Conservation (phyloP, 345 rosid species). For the Pugionium cornutum region DNA sequence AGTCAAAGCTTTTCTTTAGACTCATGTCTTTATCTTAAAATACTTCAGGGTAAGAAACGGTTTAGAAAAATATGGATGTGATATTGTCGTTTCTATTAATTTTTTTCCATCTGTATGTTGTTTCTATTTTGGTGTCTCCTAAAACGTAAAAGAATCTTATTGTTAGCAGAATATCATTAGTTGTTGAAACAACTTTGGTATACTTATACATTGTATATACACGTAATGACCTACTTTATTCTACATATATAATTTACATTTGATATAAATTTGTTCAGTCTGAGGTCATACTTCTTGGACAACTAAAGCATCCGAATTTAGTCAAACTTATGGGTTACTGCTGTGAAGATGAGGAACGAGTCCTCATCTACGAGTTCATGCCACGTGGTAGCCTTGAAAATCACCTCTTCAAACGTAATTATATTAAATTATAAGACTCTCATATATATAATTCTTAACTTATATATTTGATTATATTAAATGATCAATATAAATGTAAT, state of each 20-base stretch:
- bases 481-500: too few relatives aligned
- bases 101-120: too few relatives aligned
- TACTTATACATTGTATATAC: too few relatives aligned
- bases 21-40: conserved; percentile 15
- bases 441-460: too few relatives aligned
- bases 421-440: too few relatives aligned
- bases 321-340: too few relatives aligned
- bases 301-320: conserved; percentile 74
- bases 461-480: too few relatives aligned
- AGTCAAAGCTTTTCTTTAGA: conserved; percentile 26
- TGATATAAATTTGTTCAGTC: conserved; percentile 60
- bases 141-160: conserved; percentile 27
- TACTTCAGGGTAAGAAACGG: too few relatives aligned
- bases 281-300: conserved; percentile 93
- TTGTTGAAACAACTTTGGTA: conserved; percentile 31
- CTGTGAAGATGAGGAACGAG: conserved; percentile 86
- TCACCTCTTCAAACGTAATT: conserved; percentile 84
- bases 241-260: too few relatives aligned
- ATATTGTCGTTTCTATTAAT: conserved; percentile 30
- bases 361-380: conserved; percentile 87
- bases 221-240: too few relatives aligned
- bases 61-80: not conserved
- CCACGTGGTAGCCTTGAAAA: conserved; percentile 96
- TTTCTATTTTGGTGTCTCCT: conserved; percentile 28
- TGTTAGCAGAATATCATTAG: conserved; percentile 23